These are phyloP conservation scores for Penicillium ucsense DNA, from an alignment of 495 filamentous ascomycete genomes.

Conservation along the genomic window DNA sequence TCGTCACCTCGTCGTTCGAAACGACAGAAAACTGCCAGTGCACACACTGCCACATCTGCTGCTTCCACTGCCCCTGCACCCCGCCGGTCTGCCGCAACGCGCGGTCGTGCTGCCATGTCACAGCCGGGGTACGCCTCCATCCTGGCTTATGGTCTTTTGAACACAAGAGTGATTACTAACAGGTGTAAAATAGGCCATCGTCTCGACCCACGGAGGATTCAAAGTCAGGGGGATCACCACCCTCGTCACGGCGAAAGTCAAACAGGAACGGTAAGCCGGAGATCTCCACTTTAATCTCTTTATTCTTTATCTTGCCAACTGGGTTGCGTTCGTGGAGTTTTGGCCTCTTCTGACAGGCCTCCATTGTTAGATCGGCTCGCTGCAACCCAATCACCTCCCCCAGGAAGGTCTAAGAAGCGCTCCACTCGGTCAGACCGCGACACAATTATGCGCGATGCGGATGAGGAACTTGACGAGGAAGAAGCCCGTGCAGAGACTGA, in stretches of 20 bases:
- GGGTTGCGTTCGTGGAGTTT: no score
- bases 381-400: slow-evolving; percentile 25
- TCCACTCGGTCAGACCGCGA: slow-evolving; percentile 43
- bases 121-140: slow-evolving; percentile 56
- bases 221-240: slow-evolving; percentile 33
- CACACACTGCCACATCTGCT: slow-evolving; percentile 36
- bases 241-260: slow-evolving; percentile 57
- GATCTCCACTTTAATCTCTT: background rate
- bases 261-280: slow-evolving; percentile 39
- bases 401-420: slow-evolving; percentile 46
- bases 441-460: slow-evolving; percentile 39
- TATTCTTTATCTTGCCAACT: background rate
- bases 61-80: slow-evolving; percentile 29
- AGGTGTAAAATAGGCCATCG: slow-evolving; percentile 23
- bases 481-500: slow-evolving; percentile 29
- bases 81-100: slow-evolving; percentile 45
- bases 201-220: slow-evolving; percentile 35
- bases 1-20: slow-evolving; percentile 37
- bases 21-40: slow-evolving; percentile 30
- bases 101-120: slow-evolving; percentile 68
- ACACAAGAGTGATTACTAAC: no score
- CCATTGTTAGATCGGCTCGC: slow-evolving; percentile 20
- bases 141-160: background rate
- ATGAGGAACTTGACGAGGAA: slow-evolving; percentile 31
- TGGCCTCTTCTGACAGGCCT: background rate